phyloP scores from a whole-genome alignment of 352 stramenopile species.

The Pythium aphanidermatum region DNA sequence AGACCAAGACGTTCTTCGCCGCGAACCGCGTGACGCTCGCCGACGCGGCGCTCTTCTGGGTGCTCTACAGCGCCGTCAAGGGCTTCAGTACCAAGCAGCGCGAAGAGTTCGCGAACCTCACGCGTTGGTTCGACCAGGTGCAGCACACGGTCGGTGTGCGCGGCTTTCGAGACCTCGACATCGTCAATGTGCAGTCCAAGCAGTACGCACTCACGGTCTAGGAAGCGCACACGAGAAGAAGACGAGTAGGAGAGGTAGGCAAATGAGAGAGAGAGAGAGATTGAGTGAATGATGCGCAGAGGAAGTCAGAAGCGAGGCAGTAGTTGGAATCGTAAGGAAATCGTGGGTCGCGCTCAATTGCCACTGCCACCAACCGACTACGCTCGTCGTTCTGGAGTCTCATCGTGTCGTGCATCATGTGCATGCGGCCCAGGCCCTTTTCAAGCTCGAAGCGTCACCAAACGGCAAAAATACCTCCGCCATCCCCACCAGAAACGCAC shows the following conservation, averaged over 20 bases:
- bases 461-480: background rate
- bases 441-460: slow-evolving; percentile 1
- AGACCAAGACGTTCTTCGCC: slow-evolving; percentile 57
- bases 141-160: slow-evolving; percentile 79
- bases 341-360: background rate
- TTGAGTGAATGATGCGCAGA: background rate
- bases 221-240: slow-evolving; percentile 17
- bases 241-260: background rate
- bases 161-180: slow-evolving; percentile 68
- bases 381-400: too few species aligned
- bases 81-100: slow-evolving; percentile 33
- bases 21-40: slow-evolving; percentile 71
- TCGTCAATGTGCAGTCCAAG: slow-evolving; percentile 44
- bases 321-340: background rate
- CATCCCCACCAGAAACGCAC: background rate
- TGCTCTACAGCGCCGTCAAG: slow-evolving; percentile 34
- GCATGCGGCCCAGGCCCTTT: too few species aligned
- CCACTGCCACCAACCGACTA: too few species aligned
- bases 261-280: background rate
- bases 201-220: slow-evolving; percentile 63
- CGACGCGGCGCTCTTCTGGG: slow-evolving; percentile 73
- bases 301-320: background rate
- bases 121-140: slow-evolving; percentile 84
- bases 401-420: too few species aligned
- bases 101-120: slow-evolving; percentile 45